Evolutionary conservation across 2,329 filamentous ascomycete species (phyloP).

Genomic region (Alternaria brassicae): DNA sequence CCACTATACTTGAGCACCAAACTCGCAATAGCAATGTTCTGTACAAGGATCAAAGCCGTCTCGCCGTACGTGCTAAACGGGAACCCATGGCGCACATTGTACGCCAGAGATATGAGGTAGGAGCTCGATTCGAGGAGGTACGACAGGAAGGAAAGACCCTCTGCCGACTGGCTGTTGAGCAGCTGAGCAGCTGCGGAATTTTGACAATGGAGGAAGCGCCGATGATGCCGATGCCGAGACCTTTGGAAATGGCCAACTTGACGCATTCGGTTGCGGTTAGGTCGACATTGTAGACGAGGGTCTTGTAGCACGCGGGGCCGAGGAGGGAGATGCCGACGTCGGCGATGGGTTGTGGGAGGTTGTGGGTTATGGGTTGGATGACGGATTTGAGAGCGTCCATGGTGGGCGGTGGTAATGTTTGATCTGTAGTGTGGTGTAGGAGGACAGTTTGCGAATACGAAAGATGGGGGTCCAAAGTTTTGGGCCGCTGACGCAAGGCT

Average conservation of each 20-base stretch:
- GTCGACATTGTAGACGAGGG: conserved; percentile 85
- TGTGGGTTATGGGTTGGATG: conserved; percentile 55
- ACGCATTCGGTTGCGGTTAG: conserved; percentile 78
- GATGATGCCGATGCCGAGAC: conserved; percentile 91
- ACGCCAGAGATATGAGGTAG: conserved; percentile 88
- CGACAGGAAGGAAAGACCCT: conserved; percentile 85
- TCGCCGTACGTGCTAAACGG: conserved; percentile 98
- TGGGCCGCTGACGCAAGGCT: conserved; percentile 22
- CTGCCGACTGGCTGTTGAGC: conserved; percentile 76
- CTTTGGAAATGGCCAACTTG: conserved; percentile 90
- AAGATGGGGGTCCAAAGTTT: conserved; percentile 1
- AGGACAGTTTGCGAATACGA: conserved; percentile 14
- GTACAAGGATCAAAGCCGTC: conserved; percentile 86
- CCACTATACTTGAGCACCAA: conserved; percentile 86
- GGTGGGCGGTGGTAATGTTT: conserved; percentile 14
- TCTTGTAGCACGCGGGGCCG: conserved; percentile 83
- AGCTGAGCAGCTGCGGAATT: conserved; percentile 94
- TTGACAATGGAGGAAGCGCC: conserved; percentile 90
- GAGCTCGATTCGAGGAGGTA: conserved; percentile 91
- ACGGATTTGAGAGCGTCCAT: conserved; percentile 56
- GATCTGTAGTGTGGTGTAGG: neutral
- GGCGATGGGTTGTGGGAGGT: conserved; percentile 51
- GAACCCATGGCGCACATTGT: conserved; percentile 89
- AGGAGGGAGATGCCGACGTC: conserved; percentile 64
- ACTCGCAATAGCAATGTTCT: conserved; percentile 89